Conservation (phyloP, 2,329 filamentous ascomycete genomes). For the Calonectria honghensis region DNA sequence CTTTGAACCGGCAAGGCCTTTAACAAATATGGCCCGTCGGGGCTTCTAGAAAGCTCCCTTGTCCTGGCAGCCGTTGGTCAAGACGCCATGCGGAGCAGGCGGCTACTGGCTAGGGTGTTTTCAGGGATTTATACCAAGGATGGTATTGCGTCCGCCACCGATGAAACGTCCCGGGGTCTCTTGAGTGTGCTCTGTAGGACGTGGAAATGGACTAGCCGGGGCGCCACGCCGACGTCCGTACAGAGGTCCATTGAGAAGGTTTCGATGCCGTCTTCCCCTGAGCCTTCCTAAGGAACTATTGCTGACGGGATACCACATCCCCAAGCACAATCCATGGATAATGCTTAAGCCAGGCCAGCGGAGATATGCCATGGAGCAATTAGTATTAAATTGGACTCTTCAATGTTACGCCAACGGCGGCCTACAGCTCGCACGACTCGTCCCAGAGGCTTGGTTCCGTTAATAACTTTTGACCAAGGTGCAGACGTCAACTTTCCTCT, state of each 20-base stretch:
- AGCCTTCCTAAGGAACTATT: neutral
- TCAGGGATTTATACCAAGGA: slow-evolving; percentile 25
- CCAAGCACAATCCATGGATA: slow-evolving; percentile 1
- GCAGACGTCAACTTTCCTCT: slow-evolving; percentile 12
- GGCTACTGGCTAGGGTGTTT: slow-evolving; percentile 8
- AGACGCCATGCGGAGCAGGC: neutral
- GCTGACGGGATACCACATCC: slow-evolving; percentile 9
- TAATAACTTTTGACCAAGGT: neutral
- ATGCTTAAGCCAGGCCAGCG: slow-evolving; percentile 15
- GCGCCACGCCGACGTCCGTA: slow-evolving; percentile 10
- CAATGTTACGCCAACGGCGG: slow-evolving; percentile 21
- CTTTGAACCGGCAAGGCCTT: slow-evolving; percentile 7
- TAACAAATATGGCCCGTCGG: neutral
- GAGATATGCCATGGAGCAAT: slow-evolving; percentile 13
- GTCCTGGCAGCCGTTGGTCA: slow-evolving; percentile 3
- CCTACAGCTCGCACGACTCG: neutral
- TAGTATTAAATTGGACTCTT: slow-evolving; percentile 3
- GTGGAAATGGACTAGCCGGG: slow-evolving; percentile 18
- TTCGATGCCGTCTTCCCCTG: slow-evolving; percentile 10
- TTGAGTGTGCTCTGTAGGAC: slow-evolving; percentile 1
- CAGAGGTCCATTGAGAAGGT: slow-evolving; percentile 1
- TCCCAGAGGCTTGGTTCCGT: slow-evolving; percentile 29
- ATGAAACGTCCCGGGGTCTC: slow-evolving; percentile 36
- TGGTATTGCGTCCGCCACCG: slow-evolving; percentile 24
- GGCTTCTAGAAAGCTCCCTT: slow-evolving; percentile 23